Evolutionary conservation across 1,284 basidiomycete species (phyloP).

Genomic region (Ustilago hordei): DNA sequence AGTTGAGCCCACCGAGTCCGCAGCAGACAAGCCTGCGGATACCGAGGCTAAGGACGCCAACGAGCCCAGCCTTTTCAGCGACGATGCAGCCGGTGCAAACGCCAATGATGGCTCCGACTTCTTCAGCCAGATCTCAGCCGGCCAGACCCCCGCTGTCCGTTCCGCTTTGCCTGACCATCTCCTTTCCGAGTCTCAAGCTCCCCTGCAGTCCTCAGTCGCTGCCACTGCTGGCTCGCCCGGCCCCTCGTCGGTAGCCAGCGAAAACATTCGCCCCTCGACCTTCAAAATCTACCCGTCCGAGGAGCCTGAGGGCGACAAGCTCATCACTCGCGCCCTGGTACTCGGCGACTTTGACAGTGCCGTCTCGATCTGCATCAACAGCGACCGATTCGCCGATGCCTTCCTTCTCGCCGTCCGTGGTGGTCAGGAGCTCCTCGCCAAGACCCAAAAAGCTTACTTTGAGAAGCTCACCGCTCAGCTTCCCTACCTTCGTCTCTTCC

Average conservation of each 20-base stretch:
- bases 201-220: slow-evolving; percentile 70
- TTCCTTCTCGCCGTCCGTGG: slow-evolving; percentile 92
- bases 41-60: slow-evolving; percentile 70
- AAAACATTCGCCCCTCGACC: slow-evolving; percentile 75
- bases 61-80: slow-evolving; percentile 85
- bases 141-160: slow-evolving; percentile 62
- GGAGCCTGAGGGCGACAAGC: slow-evolving; percentile 86
- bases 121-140: slow-evolving; percentile 79
- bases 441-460: slow-evolving; percentile 94
- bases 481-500: slow-evolving; percentile 93
- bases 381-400: slow-evolving; percentile 92
- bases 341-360: slow-evolving; percentile 94
- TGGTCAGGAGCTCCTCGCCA: slow-evolving; percentile 86
- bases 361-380: slow-evolving; percentile 88
- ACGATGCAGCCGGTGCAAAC: slow-evolving; percentile 74
- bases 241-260: slow-evolving; percentile 82
- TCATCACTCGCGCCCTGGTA: slow-evolving; percentile 92
- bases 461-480: slow-evolving; percentile 80
- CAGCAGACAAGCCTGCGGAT: slow-evolving; percentile 20
- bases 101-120: slow-evolving; percentile 83
- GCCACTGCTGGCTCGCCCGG: slow-evolving; percentile 71
- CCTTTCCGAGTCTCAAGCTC: slow-evolving; percentile 74
- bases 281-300: slow-evolving; percentile 92
- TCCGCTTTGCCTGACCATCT: slow-evolving; percentile 76
- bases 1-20: slow-evolving; percentile 11